Conservation (phyloP, 495 filamentous ascomycete species). For the Penicillium malachiteum region DNA sequence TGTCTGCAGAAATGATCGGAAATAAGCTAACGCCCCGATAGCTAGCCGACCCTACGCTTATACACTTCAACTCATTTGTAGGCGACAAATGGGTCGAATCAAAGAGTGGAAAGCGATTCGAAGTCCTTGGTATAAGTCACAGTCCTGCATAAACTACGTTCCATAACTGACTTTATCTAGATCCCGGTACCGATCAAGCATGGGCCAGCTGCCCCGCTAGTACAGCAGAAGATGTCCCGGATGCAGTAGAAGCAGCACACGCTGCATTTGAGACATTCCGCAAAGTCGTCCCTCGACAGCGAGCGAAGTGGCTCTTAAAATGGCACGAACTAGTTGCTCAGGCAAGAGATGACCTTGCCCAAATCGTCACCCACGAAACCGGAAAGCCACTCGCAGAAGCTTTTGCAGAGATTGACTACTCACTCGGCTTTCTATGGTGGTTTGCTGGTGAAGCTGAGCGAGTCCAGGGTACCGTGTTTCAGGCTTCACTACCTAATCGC, state of each 20-base stretch:
- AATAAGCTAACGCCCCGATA: conserved; percentile 20
- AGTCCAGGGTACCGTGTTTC: conserved; percentile 59
- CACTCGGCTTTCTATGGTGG: conserved; percentile 61
- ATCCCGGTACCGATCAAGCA: conserved; percentile 63
- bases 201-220: conserved; percentile 66
- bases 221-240: conserved; percentile 59
- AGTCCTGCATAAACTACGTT: not conserved
- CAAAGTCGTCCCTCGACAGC: conserved; percentile 57
- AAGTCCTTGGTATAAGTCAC: conserved; percentile 54
- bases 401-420: conserved; percentile 60
- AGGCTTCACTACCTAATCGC: conserved; percentile 56
- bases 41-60: conserved; percentile 57
- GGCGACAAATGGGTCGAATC: conserved; percentile 62
- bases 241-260: conserved; percentile 58
- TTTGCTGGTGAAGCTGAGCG: conserved; percentile 70
- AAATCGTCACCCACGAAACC: conserved; percentile 61
- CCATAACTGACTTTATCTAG: conserved; percentile 24
- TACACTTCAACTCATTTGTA: conserved; percentile 60
- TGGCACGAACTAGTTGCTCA: conserved; percentile 55
- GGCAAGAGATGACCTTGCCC: conserved; percentile 54
- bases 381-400: conserved; percentile 63
- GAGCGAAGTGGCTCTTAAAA: conserved; percentile 62
- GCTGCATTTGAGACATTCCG: conserved; percentile 60
- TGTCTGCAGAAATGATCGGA: not conserved
- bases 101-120: conserved; percentile 63